Base-by-base conservation (phyloP, 331 rosid species). In the Pyrus hybrid region DNA sequence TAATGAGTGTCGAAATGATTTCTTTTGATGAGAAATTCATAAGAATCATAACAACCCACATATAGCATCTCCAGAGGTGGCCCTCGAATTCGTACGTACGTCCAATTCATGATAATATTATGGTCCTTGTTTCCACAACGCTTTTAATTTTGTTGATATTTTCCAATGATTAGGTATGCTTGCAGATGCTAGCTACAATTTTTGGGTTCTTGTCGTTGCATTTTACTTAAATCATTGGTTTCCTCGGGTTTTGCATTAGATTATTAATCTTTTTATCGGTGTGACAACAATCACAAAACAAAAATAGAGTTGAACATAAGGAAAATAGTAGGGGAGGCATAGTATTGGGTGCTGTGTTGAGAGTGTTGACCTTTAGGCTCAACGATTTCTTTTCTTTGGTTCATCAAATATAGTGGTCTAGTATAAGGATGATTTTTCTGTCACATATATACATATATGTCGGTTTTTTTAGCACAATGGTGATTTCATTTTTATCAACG, bases 71-170 rank as follows among this genome's bases (percentile, higher is more conserved):
- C 30, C 54, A 29, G 53, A 41, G 76, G 69, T 80, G 84, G 82
- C 70, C 82, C 80, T 61, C 71, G 67, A 28, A 45, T 62, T 41
- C n/a, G 29, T n/a, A 2, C 29, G 60, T 49, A 70, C 47, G 25
- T 54, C 77, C 58, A 29, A 57, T 71, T 67, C 79, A 71, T 62
- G 13, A 72, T 43, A 69, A 67, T n/a, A 67, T 47, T 76, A 61
- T 20, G 75, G 79, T 78, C 53, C 79, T 74, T 71, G 74, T 64
- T 81, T 83, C 79, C 63, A 72, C 75, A 51, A 29, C 66, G 22
- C 45, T 67, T 20, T 78, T 60, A 23, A 13, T 16, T 51, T 56
- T 35, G 57, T 62, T 79, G 66, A 85, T 83, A 80, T 80, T 81
- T 77, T 77, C 81, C 67, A 76, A 75, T 69, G 80, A 85, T 84